Base-by-base conservation (phyloP, 768 basidiomycete species). In the Boletellus sp. region DNA sequence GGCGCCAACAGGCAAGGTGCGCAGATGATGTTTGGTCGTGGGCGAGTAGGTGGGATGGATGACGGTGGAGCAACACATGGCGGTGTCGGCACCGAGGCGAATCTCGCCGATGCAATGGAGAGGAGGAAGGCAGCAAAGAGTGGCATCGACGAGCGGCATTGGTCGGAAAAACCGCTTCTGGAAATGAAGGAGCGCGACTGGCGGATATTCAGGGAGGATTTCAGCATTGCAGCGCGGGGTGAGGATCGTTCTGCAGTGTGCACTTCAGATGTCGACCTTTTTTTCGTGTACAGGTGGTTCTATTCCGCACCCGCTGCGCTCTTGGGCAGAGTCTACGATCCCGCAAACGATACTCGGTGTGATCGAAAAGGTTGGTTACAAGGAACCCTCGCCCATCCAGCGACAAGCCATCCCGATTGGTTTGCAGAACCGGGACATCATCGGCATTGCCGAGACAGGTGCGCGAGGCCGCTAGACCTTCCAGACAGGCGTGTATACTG, bases 351-450 rank as follows among this genome's bases (percentile, higher is more conserved):
- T 99, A 40, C 71, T 95, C 39, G 85, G 84, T 40, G 83, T 92
- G 50, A 90, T 99, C 45, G 93, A 90, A 26, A 74, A 79, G 61
- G 87, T 98, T 69, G 96, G 96, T 0, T 99, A 99, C 75, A 94
- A 91, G 61, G 95, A 98, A 52, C 96, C 96, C 1, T 91, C 89
- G 32, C 84, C 96, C 6, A 99, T 99, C 65, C 96, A 99, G 69
- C 79, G 96, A 33, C 96, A 98, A 67, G 96, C 96, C 8, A 99
- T 99, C 54, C 96, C 96, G n/a, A 97, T 99, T 51, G 96, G 96
- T 40, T 70, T 98, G 55, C 91, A 94, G 64, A 94, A 94, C 62
- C 81, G 96, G 44, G 96, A 99, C 68, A 84, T 98, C 56, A 97
- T 99, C 64, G 96, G 96, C 58, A 94, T 99, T 52, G 96, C 96